A percentile compares a stretch with the other conserved stretches of the same genome.
phyloP scores from a whole-genome alignment of 345 rosid species.

The Eucalyptus melliodora region DNA sequence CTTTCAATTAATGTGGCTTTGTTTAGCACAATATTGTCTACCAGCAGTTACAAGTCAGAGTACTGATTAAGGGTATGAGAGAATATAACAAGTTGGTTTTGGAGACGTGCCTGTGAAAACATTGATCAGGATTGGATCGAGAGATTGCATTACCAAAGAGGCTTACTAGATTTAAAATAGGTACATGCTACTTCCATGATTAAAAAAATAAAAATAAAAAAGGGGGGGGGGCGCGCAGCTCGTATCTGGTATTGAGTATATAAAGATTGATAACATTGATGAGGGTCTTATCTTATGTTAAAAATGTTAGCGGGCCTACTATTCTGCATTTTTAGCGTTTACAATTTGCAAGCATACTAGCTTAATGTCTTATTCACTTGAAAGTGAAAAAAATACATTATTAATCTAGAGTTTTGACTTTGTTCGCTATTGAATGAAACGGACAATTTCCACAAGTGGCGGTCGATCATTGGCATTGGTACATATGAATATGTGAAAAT shows the following conservation, averaged over 20 bases:
- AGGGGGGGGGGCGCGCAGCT: too few species aligned
- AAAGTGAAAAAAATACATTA: background rate
- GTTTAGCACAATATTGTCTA: background rate
- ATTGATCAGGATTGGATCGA: background rate
- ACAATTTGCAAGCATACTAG: background rate
- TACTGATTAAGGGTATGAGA: background rate
- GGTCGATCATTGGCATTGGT: background rate
- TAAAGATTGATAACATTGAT: background rate
- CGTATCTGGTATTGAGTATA: background rate
- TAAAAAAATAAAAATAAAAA: background rate
- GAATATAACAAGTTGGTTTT: background rate
- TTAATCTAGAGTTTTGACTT: background rate
- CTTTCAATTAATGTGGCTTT: background rate
- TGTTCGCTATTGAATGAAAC: background rate
- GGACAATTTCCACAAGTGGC: fast-evolving
- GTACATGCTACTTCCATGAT: background rate
- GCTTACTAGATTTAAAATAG: background rate
- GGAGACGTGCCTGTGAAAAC: background rate
- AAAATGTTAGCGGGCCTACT: background rate
- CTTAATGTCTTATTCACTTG: background rate
- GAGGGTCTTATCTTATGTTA: background rate
- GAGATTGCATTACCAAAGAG: background rate
- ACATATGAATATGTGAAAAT: background rate
- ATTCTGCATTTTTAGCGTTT: background rate
- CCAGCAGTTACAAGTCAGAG: background rate